Percentiles rank a stretch among this genome's conserved stretches.
Conservation (phyloP, 208 protist genomes). For the Sergeia podlipaevii region DNA sequence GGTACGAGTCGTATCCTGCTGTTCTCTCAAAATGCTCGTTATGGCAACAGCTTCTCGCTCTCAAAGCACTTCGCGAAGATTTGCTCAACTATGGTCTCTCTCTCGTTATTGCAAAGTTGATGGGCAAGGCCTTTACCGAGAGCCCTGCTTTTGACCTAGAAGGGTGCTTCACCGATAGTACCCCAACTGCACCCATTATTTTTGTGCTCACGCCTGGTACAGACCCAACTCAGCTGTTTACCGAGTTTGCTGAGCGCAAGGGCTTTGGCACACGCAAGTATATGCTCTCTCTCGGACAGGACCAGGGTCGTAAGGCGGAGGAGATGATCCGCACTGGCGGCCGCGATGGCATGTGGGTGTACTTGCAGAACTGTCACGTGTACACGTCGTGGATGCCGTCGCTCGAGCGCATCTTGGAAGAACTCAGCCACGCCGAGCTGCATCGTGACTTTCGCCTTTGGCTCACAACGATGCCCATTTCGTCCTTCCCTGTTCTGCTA, state of each 20-base stretch:
- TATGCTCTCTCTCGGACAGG: slow-evolving; percentile 95
- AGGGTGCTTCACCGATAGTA: slow-evolving; percentile 90
- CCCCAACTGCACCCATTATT: slow-evolving; percentile 89
- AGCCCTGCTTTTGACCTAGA: slow-evolving; percentile 90
- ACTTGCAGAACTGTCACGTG: slow-evolving; percentile 96
- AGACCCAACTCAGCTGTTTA: slow-evolving; percentile 92
- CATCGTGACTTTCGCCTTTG: slow-evolving; percentile 95
- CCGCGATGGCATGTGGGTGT: slow-evolving; percentile 91
- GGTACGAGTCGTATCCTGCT: slow-evolving; percentile 73
- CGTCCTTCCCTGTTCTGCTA: slow-evolving; percentile 92
- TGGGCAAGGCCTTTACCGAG: slow-evolving; percentile 90
- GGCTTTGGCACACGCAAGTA: slow-evolving; percentile 87
- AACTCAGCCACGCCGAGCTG: slow-evolving; percentile 59
- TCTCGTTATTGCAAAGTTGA: slow-evolving; percentile 60
- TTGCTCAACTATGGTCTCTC: slow-evolving; percentile 88
- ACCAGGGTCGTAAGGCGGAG: slow-evolving; percentile 91
- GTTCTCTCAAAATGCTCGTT: slow-evolving; percentile 31
- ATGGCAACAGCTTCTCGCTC: slow-evolving; percentile 88
- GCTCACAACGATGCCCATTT: slow-evolving; percentile 95
- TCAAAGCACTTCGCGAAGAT: slow-evolving; percentile 89
- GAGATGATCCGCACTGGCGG: slow-evolving; percentile 82
- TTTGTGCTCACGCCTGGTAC: slow-evolving; percentile 94
- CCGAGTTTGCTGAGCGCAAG: slow-evolving; percentile 91
- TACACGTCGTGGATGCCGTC: slow-evolving; percentile 94
- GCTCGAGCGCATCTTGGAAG: slow-evolving; percentile 90